Percentiles rank a stretch among this genome's conserved stretches.
Conservation (phyloP, 129 eudicot genomes). For the Chrysanthemum lavandulifolium region DNA sequence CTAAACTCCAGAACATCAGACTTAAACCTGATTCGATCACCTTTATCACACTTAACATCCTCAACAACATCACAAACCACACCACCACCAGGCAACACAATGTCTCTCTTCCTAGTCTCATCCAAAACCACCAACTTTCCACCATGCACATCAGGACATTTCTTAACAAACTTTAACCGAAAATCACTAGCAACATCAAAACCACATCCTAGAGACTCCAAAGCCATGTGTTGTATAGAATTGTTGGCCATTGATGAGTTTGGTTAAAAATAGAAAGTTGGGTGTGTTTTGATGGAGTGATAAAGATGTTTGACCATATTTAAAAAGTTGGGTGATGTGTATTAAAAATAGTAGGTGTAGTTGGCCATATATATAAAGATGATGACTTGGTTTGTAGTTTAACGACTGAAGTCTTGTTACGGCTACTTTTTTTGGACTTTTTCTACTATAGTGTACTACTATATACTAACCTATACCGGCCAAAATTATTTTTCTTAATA, state of each 20-base stretch:
- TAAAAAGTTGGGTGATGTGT: too few relatives aligned
- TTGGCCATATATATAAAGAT: too few relatives aligned
- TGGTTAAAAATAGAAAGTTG: too few relatives aligned
- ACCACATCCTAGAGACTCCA: constrained; percentile 72
- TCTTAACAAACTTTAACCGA: constrained; percentile 65
- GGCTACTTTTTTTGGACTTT: too few relatives aligned
- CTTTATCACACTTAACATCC: constrained; percentile 85
- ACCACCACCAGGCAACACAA: constrained; percentile 51
- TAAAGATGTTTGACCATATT: too few relatives aligned
- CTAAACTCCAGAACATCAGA: constrained; percentile 82
- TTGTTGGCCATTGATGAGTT: background rate
- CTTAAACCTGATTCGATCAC: constrained; percentile 80
- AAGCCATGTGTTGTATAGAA: constrained; percentile 48
- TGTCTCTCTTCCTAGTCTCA: constrained; percentile 44
- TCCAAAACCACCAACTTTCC: constrained; percentile 34
- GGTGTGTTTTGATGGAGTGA: too few relatives aligned
- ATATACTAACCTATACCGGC: too few relatives aligned
- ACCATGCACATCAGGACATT: constrained; percentile 34
- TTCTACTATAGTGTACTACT: too few relatives aligned
- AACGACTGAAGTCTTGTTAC: too few relatives aligned
- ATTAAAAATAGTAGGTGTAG: too few relatives aligned
- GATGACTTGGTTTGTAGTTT: too few relatives aligned
- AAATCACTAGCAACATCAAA: constrained; percentile 62
- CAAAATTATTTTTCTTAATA: too few relatives aligned
- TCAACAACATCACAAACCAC: constrained; percentile 53